Percentiles rank a stretch among this genome's conserved stretches.
Evolutionary conservation across 1,284 basidiomycete genomes (phyloP).

Genomic region (Austropuccinia psidii): DNA sequence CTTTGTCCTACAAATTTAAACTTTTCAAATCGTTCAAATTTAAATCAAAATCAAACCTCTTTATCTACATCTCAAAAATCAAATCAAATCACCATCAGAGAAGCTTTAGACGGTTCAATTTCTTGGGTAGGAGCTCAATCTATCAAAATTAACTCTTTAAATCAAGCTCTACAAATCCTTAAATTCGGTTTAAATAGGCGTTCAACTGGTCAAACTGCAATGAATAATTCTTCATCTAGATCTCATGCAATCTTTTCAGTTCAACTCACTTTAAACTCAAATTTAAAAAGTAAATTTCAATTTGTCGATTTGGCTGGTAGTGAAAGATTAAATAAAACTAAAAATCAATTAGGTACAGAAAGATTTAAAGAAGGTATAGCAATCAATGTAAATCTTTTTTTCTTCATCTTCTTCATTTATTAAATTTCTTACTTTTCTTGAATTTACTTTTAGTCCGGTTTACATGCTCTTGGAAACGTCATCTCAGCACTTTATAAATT

Average conservation of each 20-base stretch:
- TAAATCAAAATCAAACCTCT: background rate
- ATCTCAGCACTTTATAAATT: slow-evolving; percentile 15
- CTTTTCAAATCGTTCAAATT: background rate
- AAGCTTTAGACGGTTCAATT: slow-evolving; percentile 7
- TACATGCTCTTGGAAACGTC: slow-evolving; percentile 21
- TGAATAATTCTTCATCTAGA: slow-evolving; percentile 16
- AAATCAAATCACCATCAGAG: background rate
- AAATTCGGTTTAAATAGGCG: slow-evolving; percentile 10
- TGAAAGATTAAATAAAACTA: slow-evolving; percentile 17
- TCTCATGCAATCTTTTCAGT: slow-evolving; percentile 32
- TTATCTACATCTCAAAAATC: background rate
- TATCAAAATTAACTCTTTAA: background rate
- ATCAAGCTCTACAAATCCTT: background rate
- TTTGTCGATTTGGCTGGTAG: slow-evolving; percentile 33
- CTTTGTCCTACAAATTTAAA: background rate
- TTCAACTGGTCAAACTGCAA: background rate
- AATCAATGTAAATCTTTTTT: slow-evolving; percentile 13
- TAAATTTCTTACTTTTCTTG: background rate
- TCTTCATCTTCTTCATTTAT: background rate
- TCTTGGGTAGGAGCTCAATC: slow-evolving; percentile 1
- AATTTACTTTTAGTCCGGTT: background rate
- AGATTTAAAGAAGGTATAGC: slow-evolving; percentile 34
- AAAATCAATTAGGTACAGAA: slow-evolving; percentile 12
- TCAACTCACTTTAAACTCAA: background rate
- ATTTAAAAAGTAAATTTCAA: slow-evolving; percentile 14